These are phyloP conservation scores for Westerdykella aurantiaca DNA, from an alignment of 2,329 filamentous ascomycete genomes.

Conservation along the genomic window DNA sequence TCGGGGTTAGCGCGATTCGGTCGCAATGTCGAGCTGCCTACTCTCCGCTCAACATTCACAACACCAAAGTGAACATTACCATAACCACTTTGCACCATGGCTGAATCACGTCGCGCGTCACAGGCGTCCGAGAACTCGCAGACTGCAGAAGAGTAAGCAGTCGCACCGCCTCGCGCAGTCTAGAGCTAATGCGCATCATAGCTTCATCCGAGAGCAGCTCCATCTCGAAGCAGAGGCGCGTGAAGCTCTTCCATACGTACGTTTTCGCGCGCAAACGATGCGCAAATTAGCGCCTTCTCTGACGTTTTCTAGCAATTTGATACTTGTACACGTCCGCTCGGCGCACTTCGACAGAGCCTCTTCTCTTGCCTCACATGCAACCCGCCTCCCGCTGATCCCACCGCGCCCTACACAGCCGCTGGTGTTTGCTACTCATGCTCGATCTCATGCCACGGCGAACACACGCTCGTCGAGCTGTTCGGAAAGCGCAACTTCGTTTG, in stretches of 20 bases:
- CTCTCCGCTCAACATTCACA: background rate
- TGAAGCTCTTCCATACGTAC: constrained; percentile 86
- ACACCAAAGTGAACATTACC: background rate
- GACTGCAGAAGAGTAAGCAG: constrained; percentile 46
- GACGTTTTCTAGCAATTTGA: constrained; percentile 68
- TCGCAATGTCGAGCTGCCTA: background rate
- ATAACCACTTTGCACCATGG: constrained; percentile 14
- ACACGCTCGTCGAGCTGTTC: constrained; percentile 92
- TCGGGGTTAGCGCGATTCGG: constrained; percentile 1
- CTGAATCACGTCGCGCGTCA: constrained; percentile 32
- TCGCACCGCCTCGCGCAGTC: background rate
- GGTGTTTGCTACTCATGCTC: constrained; percentile 96
- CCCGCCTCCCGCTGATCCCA: constrained; percentile 60
- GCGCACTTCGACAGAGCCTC: constrained; percentile 77
- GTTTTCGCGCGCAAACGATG: constrained; percentile 21
- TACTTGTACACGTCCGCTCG: constrained; percentile 84
- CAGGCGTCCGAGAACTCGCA: constrained; percentile 49
- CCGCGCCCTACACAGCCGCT: constrained; percentile 63
- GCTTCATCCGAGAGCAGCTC: constrained; percentile 84
- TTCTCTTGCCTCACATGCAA: constrained; percentile 95
- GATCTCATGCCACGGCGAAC: constrained; percentile 92
- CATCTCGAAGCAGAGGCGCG: constrained; percentile 90
- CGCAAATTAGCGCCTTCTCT: constrained; percentile 3
- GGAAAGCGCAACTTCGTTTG: constrained; percentile 92
- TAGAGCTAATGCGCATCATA: constrained; percentile 29